Evolutionary conservation across 768 basidiomycete genomes (phyloP), one percentile per base, ranked within the genome.

Genomic region (Clathrus columnatus): DNA sequence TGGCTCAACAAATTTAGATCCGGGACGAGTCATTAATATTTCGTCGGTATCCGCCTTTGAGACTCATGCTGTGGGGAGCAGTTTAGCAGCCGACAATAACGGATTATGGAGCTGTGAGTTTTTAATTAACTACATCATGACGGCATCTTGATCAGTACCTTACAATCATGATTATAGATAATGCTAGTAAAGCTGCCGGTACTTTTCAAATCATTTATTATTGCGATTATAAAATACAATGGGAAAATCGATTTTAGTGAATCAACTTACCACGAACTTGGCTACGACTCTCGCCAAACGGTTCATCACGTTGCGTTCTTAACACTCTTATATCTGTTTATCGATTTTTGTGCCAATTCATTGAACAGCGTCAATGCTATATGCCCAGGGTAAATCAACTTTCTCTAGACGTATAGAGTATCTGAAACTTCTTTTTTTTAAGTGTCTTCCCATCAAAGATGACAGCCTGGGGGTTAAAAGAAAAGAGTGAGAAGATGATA

Each of bases 131-230:
- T 28, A 1, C 41, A n/a, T 44, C 51, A 46, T 50, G n/a, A n/a
- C n/a, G 3, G 20, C 29, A 48, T 2, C 20, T 32, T 56, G 21
- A 30, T 42, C 27, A 30, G 27, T 51, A 54, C n/a, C n/a, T n/a
- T n/a, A n/a, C n/a, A n/a, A n/a, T n/a, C n/a, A n/a, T n/a, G n/a
- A 20, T 17, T 7, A 23, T 60, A 91, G 88, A 91, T 65, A 79
- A 82, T 61, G 73, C 87, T 6, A 89, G 87, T 68, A 91, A 91
- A 69, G 89, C 89, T n/a, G 87, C 87, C 26, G 81, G 79, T 78
- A 54, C 49, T 16, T 45, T 17, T 56, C 17, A 29, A 17, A 49
- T 49, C 10, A 18, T 44, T 53, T 45, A 43, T 11, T 18, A 11
- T 32, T 26, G 18, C 47, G 50, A 16, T 51, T 50, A 49, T 44